Evolutionary conservation across 805 yeast species (phyloP).

Genomic region (Suhomyces kilbournensis): DNA sequence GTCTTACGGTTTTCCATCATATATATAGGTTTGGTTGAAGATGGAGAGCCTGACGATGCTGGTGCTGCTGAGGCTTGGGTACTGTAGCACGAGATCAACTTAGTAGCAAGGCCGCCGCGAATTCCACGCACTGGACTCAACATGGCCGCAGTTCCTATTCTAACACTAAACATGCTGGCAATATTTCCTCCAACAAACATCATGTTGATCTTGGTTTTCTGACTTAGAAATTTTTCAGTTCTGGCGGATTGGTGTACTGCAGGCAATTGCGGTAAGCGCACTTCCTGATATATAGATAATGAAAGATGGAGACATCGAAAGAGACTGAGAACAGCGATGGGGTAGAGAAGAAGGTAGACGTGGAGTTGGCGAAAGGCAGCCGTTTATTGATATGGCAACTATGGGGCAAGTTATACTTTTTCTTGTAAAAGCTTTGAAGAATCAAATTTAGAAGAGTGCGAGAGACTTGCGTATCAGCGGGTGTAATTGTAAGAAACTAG

Average conservation of each 20-base stretch:
- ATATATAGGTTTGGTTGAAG: slow-evolving; percentile 4
- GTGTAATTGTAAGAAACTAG: not conserved
- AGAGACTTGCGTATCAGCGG: not conserved
- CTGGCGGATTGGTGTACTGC: not conserved
- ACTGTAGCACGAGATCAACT: not conserved
- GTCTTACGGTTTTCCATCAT: slow-evolving; percentile 36
- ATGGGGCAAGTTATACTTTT: not conserved
- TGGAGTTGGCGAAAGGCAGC: not conserved
- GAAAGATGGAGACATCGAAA: not conserved
- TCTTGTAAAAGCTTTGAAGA: not conserved
- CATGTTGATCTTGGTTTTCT: not conserved
- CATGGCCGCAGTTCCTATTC: not conserved
- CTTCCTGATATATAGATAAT: not conserved
- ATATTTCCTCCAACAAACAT: not conserved
- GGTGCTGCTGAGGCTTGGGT: slow-evolving; percentile 1
- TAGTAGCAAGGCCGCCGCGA: not conserved
- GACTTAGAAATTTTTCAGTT: not conserved
- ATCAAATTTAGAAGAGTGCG: not conserved
- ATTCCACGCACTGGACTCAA: not conserved
- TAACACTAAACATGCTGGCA: not conserved
- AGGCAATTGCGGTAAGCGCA: not conserved
- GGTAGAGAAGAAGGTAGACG: not conserved
- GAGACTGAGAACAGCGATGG: not conserved
- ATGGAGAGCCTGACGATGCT: not conserved
- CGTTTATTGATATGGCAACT: not conserved